Conservation (phyloP, 257 asterid species). For the Solanum verrucosum region DNA sequence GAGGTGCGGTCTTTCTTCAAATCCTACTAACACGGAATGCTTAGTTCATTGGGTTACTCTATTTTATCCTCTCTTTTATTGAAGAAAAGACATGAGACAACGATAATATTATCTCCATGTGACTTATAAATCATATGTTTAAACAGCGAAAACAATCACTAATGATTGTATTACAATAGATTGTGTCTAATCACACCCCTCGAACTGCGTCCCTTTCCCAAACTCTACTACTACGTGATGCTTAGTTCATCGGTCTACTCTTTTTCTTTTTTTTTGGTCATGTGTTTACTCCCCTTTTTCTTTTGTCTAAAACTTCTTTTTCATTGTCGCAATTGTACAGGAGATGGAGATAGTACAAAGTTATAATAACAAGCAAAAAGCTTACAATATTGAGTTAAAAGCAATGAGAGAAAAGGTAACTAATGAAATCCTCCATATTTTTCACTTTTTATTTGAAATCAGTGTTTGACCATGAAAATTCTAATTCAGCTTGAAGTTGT, state of each 20-base stretch:
- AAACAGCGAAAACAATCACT: neutral
- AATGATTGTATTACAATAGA: neutral
- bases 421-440: too few relatives aligned
- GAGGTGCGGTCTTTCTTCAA: neutral
- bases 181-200: neutral
- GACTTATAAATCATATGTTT: neutral
- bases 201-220: neutral
- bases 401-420: conserved; percentile 28
- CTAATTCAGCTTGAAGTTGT: neutral
- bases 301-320: neutral
- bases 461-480: neutral
- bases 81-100: neutral
- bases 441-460: neutral
- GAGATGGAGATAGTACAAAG: conserved; percentile 15
- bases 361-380: conserved; percentile 11
- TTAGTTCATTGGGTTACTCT: neutral
- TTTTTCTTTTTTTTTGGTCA: neutral
- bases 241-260: neutral
- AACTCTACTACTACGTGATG: neutral
- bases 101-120: neutral
- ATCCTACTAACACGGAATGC: neutral
- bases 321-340: neutral
- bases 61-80: neutral
- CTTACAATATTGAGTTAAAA: conserved; percentile 25
- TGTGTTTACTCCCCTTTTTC: neutral